Conservation (phyloP, 768 basidiomycete species). For the Hygrocybe punicea region DNA sequence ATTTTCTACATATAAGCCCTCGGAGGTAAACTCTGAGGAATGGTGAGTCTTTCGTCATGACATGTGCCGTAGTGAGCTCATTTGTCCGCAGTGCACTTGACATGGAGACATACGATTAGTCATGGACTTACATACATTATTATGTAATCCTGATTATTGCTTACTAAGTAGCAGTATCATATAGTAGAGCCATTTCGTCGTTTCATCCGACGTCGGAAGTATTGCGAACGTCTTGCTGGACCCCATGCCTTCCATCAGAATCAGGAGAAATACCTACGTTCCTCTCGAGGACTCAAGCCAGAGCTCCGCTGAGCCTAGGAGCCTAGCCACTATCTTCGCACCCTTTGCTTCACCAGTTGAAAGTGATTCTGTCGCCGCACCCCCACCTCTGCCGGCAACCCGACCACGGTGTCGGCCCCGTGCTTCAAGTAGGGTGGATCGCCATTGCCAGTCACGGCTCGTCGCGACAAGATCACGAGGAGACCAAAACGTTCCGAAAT, state of each 20-base stretch:
- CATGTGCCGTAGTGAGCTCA: slow-evolving; percentile 1
- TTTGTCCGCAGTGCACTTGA: slow-evolving; percentile 35
- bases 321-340: slow-evolving; percentile 14
- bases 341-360: not conserved
- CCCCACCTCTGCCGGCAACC: not conserved
- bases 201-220: too few species aligned
- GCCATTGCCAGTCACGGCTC: not conserved
- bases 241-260: slow-evolving; percentile 49
- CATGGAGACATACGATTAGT: slow-evolving; percentile 37
- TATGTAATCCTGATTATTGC: too few species aligned
- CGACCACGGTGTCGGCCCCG: not conserved
- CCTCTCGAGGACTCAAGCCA: slow-evolving; percentile 19
- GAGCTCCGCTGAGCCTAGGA: not conserved
- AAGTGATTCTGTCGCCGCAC: not conserved
- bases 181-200: too few species aligned
- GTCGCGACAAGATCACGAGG: not conserved
- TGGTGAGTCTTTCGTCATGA: slow-evolving; percentile 45
- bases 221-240: not conserved
- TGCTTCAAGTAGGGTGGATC: not conserved
- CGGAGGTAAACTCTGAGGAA: slow-evolving; percentile 80
- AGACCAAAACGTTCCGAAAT: not conserved
- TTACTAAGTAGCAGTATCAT: too few species aligned
- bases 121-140: not conserved
- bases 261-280: slow-evolving; percentile 38
- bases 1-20: slow-evolving; percentile 90